A percentile compares a stretch with the other conserved stretches of the same genome.
phyloP scores from a whole-genome alignment of 2,329 filamentous ascomycete genomes.

The Xylariomycetidae sp. region DNA sequence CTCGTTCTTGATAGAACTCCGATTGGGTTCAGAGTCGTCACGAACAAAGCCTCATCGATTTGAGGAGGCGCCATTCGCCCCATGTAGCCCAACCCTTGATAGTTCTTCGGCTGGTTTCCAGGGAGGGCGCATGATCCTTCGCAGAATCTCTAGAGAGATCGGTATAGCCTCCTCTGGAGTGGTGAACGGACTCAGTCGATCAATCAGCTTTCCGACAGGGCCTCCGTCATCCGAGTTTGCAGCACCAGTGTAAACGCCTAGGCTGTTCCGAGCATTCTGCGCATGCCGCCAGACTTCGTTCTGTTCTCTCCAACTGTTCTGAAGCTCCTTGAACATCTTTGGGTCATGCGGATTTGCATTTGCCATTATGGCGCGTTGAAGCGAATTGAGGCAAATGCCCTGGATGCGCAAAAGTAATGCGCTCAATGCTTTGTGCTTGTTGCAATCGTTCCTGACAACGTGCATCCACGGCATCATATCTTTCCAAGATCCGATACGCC shows the following conservation, averaged over 20 bases:
- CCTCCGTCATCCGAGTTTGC: conserved; percentile 21
- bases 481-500: conserved; percentile 30
- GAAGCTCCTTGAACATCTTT: conserved; percentile 12
- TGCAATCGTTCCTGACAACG: conserved; percentile 20
- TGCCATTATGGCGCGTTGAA: too few relatives aligned
- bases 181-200: conserved; percentile 28
- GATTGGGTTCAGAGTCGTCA: neutral
- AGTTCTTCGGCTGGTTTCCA: conserved; percentile 26
- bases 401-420: conserved; percentile 26
- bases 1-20: neutral
- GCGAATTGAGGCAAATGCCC: conserved; percentile 21
- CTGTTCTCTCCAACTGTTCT: conserved; percentile 21
- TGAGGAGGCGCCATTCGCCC: neutral
- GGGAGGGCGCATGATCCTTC: conserved; percentile 18
- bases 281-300: conserved; percentile 24
- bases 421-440: conserved; percentile 12
- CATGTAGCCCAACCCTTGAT: neutral
- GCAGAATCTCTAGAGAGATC: conserved; percentile 23
- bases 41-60: neutral
- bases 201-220: conserved; percentile 25
- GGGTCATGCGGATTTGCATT: too few relatives aligned
- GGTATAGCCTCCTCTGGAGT: conserved; percentile 23
- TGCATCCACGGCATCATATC: conserved; percentile 21
- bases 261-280: conserved; percentile 17
- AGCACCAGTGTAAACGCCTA: conserved; percentile 20